A percentile compares a stretch with the other conserved stretches of the same genome.
Conservation (phyloP, 805 yeast species). For the Candida khao-thaluensis region DNA sequence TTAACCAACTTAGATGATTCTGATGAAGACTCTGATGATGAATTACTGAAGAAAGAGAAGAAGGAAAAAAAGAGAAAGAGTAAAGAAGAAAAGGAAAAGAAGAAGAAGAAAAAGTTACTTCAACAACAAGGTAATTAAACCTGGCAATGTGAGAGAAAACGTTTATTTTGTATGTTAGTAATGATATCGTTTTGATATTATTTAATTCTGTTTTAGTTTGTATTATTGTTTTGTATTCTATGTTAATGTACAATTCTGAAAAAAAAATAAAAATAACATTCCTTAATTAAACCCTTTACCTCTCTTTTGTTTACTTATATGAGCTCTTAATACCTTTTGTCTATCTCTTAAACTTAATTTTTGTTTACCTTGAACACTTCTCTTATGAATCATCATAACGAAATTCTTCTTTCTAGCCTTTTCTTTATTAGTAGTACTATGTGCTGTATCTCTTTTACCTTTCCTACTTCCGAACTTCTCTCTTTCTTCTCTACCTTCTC, state of each 20-base stretch:
- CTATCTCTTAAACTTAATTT: conserved; percentile 87
- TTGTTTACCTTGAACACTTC: conserved; percentile 90
- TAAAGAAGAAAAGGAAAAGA: conserved; percentile 17
- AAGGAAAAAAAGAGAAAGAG: conserved; percentile 40
- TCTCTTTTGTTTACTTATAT: conserved; percentile 78
- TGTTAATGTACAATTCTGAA: conserved; percentile 2
- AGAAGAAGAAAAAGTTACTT: conserved; percentile 17
- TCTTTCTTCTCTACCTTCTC: conserved; percentile 91
- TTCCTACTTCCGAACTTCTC: conserved; percentile 86
- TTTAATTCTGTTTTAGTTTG: conserved; percentile 7
- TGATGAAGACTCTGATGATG: conserved; percentile 11
- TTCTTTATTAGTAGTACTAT: conserved; percentile 92
- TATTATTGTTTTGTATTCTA: conserved; percentile 7
- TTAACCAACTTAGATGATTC: conserved; percentile 7
- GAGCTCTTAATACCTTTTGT: conserved; percentile 83
- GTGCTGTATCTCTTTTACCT: conserved; percentile 69
- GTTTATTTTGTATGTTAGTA: conserved; percentile 7
- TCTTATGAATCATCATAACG: conserved; percentile 97
- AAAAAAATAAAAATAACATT: too few relatives aligned
- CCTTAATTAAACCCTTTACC: conserved; percentile 4
- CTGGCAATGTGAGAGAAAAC: too few relatives aligned
- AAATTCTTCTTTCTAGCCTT: conserved; percentile 98
- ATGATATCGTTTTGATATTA: conserved; percentile 6
- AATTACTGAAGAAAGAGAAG: conserved; percentile 46
- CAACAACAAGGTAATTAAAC: conserved; percentile 6